Evolutionary conservation across 2,329 filamentous ascomycete genomes (phyloP).

Genomic region (Fusarium nodosum): DNA sequence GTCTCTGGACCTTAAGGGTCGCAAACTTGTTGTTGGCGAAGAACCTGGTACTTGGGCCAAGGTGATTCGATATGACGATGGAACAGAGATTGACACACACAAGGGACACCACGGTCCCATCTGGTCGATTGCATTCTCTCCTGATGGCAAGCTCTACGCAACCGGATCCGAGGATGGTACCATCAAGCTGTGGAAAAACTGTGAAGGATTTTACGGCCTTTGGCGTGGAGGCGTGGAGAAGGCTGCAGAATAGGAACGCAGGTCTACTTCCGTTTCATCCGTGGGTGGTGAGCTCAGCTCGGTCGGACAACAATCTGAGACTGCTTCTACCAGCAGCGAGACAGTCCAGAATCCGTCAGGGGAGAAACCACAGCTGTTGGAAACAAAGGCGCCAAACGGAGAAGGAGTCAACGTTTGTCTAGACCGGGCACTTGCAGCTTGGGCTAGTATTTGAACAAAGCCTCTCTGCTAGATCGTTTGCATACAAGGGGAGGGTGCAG

Average conservation of each 20-base stretch:
- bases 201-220: constrained; percentile 73
- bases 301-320: not conserved
- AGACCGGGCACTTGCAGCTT: not conserved
- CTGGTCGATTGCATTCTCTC: constrained; percentile 95
- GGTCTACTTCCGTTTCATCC: constrained; percentile 34
- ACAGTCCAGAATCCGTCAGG: constrained; percentile 25
- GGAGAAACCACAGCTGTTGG: not conserved
- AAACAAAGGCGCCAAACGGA: not conserved
- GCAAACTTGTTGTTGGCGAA: constrained; percentile 90
- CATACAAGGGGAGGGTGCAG: constrained; percentile 2
- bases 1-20: constrained; percentile 83
- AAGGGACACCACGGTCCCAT: constrained; percentile 98
- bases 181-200: constrained; percentile 90
- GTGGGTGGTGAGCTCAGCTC: constrained; percentile 39
- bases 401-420: not conserved
- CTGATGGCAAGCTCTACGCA: constrained; percentile 95
- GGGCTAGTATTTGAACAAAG: not conserved
- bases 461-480: not conserved
- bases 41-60: constrained; percentile 96
- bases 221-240: constrained; percentile 67
- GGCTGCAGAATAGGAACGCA: constrained; percentile 55
- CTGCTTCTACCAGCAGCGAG: constrained; percentile 26
- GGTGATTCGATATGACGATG: constrained; percentile 89
- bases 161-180: constrained; percentile 98
- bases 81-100: constrained; percentile 87